A percentile compares a stretch with the other conserved stretches of the same genome.
Evolutionary conservation across 495 filamentous ascomycete genomes (phyloP).

Genomic region (Aspergillus wentii): DNA sequence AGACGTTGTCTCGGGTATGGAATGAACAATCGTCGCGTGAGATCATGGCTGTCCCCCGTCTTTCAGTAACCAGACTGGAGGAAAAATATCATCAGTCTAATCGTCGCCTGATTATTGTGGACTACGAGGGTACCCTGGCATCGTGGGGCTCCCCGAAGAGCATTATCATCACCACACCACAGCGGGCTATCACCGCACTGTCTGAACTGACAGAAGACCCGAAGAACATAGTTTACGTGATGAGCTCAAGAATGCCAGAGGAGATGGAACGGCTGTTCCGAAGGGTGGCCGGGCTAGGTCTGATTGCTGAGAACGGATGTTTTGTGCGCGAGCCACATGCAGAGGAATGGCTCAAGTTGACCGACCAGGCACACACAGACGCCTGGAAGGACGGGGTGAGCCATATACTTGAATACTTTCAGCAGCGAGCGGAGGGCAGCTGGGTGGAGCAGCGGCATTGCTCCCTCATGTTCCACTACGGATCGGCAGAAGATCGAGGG

Average conservation of each 20-base stretch:
- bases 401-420: slow-evolving; percentile 78
- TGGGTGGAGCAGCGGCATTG: slow-evolving; percentile 83
- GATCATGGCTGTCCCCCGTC: slow-evolving; percentile 75
- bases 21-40: slow-evolving; percentile 79
- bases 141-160: slow-evolving; percentile 74
- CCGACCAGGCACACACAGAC: slow-evolving; percentile 58
- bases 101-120: slow-evolving; percentile 77
- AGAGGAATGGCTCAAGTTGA: slow-evolving; percentile 67
- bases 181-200: slow-evolving; percentile 73
- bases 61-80: slow-evolving; percentile 59
- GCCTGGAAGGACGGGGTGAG: slow-evolving; percentile 74
- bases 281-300: slow-evolving; percentile 68
- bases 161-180: slow-evolving; percentile 77
- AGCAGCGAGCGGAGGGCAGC: slow-evolving; percentile 79
- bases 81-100: slow-evolving; percentile 59
- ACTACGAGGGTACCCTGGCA: slow-evolving; percentile 88
- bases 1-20: slow-evolving; percentile 65
- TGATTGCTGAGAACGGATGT: slow-evolving; percentile 91
- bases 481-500: slow-evolving; percentile 68
- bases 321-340: slow-evolving; percentile 70
- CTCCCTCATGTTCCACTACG: slow-evolving; percentile 83
- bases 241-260: slow-evolving; percentile 79
- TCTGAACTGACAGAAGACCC: slow-evolving; percentile 74
- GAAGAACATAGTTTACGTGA: slow-evolving; percentile 84
- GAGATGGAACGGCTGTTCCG: slow-evolving; percentile 84